Conservation (phyloP, 2,329 filamentous ascomycete species). For the Colletotrichum graminicola region DNA sequence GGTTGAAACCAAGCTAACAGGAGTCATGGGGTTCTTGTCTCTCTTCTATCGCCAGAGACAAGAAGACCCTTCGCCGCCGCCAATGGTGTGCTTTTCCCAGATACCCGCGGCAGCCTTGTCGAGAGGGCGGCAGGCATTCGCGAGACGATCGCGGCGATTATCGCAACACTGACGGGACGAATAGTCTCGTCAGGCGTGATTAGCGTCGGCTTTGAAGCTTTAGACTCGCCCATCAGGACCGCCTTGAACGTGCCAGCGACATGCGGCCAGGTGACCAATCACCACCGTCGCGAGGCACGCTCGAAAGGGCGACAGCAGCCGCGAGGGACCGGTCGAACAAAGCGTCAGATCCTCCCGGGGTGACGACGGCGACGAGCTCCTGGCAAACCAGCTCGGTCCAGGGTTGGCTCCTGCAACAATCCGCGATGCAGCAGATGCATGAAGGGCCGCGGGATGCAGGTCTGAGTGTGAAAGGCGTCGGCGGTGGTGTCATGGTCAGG, state of each 20-base stretch:
- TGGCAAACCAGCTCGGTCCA: constrained; percentile 6
- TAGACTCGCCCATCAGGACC: not conserved
- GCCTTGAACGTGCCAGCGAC: not conserved
- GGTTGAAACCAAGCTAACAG: constrained; percentile 39
- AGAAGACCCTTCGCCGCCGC: constrained; percentile 3
- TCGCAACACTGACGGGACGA: constrained; percentile 15
- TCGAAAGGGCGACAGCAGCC: not conserved
- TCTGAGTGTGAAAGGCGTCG: constrained; percentile 14
- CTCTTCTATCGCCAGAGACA: constrained; percentile 37
- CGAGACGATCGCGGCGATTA: constrained; percentile 21
- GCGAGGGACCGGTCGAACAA: not conserved
- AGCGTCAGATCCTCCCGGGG: constrained; percentile 10
- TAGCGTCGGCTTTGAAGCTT: constrained; percentile 1
- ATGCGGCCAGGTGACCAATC: constrained; percentile 10
- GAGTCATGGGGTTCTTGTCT: constrained; percentile 42
- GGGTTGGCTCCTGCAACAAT: constrained; percentile 29
- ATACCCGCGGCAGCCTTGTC: constrained; percentile 31
- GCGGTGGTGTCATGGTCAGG: constrained; percentile 30
- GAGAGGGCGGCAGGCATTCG: constrained; percentile 27
- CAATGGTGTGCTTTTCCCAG: constrained; percentile 19
- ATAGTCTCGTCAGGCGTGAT: constrained; percentile 17
- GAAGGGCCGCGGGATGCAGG: constrained; percentile 28
- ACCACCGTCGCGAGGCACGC: not conserved
- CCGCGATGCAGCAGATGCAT: constrained; percentile 33
- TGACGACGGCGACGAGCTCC: constrained; percentile 4